A percentile compares a stretch with the other conserved stretches of the same genome.
Conservation (phyloP, 2,329 filamentous ascomycete species). For the Microcyclospora pomicola region DNA sequence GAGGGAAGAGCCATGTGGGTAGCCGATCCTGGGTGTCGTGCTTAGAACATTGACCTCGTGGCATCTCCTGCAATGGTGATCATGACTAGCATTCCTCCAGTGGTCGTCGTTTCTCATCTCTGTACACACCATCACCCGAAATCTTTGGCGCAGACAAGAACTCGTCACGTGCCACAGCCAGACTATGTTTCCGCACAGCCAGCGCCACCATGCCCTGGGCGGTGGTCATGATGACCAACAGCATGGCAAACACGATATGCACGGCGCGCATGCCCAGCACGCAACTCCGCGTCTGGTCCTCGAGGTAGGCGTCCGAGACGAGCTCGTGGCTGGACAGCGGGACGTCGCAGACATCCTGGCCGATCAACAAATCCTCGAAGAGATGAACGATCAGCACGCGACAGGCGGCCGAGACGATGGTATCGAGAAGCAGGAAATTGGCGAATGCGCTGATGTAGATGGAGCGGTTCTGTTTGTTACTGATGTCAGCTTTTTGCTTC, state of each 20-base stretch:
- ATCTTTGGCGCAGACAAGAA: too few species aligned
- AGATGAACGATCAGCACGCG: constrained; percentile 12
- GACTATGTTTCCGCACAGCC: constrained; percentile 4
- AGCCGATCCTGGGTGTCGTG: too few species aligned
- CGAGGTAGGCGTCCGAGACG: constrained; percentile 10
- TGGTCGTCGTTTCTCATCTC: neutral
- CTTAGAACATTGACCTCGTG: too few species aligned
- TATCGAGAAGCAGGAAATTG: constrained; percentile 16
- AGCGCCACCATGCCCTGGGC: constrained; percentile 12
- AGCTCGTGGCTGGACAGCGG: constrained; percentile 7
- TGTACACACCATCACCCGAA: neutral
- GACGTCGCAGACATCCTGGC: constrained; percentile 11
- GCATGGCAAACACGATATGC: constrained; percentile 6
- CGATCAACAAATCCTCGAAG: constrained; percentile 13
- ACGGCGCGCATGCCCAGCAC: constrained; percentile 9
- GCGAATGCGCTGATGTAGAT: constrained; percentile 12
- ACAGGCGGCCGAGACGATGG: constrained; percentile 12
- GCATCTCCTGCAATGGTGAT: constrained; percentile 10
- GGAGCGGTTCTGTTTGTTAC: constrained; percentile 9
- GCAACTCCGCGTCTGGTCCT: constrained; percentile 10
- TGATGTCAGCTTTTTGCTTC: neutral
- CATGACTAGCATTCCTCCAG: constrained; percentile 13
- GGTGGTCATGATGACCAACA: constrained; percentile 4
- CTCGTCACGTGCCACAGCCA: too few species aligned
- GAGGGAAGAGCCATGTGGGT: too few species aligned